Conservation (phyloP, 495 filamentous ascomycete species). For the Sphaerosporella brunnea region DNA sequence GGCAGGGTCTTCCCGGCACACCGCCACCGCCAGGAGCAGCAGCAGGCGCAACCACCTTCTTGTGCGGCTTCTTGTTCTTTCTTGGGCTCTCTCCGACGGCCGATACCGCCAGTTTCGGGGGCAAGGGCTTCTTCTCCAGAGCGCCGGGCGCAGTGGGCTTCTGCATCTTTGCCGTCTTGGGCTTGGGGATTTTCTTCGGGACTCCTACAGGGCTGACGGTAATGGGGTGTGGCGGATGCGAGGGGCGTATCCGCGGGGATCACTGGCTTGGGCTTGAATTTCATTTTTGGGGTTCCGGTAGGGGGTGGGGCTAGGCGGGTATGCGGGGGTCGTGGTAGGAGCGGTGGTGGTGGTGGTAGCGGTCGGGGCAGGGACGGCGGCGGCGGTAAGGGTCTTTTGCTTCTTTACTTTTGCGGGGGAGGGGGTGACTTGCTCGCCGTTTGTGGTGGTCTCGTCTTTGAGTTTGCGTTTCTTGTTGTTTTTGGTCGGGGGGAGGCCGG, state of each 20-base stretch:
- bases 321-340: constrained; percentile 14
- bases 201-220: constrained; percentile 4
- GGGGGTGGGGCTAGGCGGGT: constrained; percentile 2
- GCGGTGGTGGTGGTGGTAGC: constrained; percentile 4
- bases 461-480: constrained; percentile 17
- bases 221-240: constrained; percentile 12
- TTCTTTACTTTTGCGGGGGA: constrained; percentile 14
- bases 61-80: constrained; percentile 16
- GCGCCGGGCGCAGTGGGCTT: background rate
- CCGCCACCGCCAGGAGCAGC: background rate
- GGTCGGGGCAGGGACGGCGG: constrained; percentile 13
- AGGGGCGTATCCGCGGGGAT: constrained; percentile 9
- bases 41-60: constrained; percentile 8
- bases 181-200: constrained; percentile 14
- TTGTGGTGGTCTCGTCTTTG: constrained; percentile 17
- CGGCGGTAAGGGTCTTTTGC: constrained; percentile 8
- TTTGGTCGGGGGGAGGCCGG: constrained; percentile 6
- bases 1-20: constrained; percentile 13
- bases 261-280: constrained; percentile 4
- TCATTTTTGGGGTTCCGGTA: constrained; percentile 1
- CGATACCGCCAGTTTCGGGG: background rate
- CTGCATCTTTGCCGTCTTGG: background rate
- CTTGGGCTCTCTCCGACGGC: constrained; percentile 5
- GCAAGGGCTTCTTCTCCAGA: background rate
- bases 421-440: background rate